Evolutionary conservation across 192 early-diverging fungal species (phyloP).

Genomic region (Linnemannia elongata): DNA sequence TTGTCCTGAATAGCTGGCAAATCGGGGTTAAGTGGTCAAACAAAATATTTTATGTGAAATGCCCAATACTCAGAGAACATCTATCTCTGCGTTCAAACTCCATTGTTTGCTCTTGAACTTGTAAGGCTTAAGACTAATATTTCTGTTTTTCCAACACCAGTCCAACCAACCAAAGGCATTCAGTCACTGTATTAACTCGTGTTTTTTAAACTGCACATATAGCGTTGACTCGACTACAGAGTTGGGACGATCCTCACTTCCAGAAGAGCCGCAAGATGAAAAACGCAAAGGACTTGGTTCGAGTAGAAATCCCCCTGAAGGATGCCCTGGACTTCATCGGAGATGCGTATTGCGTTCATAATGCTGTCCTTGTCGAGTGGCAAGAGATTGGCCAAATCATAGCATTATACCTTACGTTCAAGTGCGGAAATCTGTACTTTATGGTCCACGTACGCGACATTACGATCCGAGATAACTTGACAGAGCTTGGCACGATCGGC

Average conservation of each 20-base stretch:
- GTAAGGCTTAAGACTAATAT: conserved; percentile 23
- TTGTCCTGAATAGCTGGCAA: no score
- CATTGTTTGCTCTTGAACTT: conserved; percentile 49
- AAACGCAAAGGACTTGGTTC: conserved; percentile 45
- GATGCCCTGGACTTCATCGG: conserved; percentile 40
- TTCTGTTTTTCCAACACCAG: no score
- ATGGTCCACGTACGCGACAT: conserved; percentile 18
- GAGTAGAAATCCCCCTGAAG: conserved; percentile 30
- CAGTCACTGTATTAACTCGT: no score
- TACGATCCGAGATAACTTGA: conserved; percentile 15
- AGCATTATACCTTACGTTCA: conserved; percentile 15
- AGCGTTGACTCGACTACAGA: conserved; percentile 20
- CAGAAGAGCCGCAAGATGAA: conserved; percentile 33
- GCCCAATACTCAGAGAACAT: no score
- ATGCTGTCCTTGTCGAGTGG: conserved; percentile 19
- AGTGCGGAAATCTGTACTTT: conserved; percentile 24
- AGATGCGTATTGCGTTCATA: conserved; percentile 28
- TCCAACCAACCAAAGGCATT: no score
- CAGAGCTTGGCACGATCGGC: conserved; percentile 18
- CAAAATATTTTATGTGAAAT: no score
- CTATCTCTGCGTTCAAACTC: conserved; percentile 39
- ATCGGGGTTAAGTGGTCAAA: no score
- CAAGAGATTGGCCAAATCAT: conserved; percentile 35
- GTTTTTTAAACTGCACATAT: no score
- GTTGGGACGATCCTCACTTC: conserved; percentile 25